Evolutionary conservation across 192 early-diverging fungal genomes (phyloP), one percentile per base, ranked within the genome.

Genomic region (Lobosporangium transversale): DNA sequence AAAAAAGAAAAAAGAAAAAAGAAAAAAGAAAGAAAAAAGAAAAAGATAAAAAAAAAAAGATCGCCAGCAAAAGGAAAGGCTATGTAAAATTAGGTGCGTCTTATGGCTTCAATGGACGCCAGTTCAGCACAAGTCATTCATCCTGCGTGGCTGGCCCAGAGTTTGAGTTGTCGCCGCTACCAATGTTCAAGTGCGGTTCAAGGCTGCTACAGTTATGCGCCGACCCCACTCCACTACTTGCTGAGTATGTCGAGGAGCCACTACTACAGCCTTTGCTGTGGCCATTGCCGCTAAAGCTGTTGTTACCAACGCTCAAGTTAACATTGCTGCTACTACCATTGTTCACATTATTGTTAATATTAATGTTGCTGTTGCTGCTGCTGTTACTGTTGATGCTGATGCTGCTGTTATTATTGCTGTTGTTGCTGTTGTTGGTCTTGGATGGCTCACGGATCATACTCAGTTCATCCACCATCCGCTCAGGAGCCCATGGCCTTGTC

Each of bases 401-500:
- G 31, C 6, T 5, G n/a, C 30, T 20, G 30, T 20, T n/a, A 18
- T 29, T 26, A 3, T 40, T 9, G 33, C 7, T 55, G 23, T 17
- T 11, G 32, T 42, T 44, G 44, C 29, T 43, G 43, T 36, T 62
- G 56, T 69, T 78, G 11, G 67, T 40, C 56, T 80, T 80, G 31
- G 79, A 55, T 4, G 90, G 88, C 52, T 93, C 91, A 9, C 91
- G 79, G 32, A 79, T 52, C 24, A 76, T 60, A 36, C 88, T 90
- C 40, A 94, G 63, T 54, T 90, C 90, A 63, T 94, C 92, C 6
- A 92, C 84, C 59, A 88, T 90, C 52, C 86, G 87, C 78, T 94
- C 89, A 11, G 82, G 85, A 9, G 86, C 83, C 90, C 89, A 92
- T 3, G 83, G 75, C 10, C 92, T 66, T 30, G 85, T 88, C 31